Base-by-base conservation (phyloP, 2,329 filamentous ascomycete genomes). In the Teratosphaeriaceae sp. region DNA sequence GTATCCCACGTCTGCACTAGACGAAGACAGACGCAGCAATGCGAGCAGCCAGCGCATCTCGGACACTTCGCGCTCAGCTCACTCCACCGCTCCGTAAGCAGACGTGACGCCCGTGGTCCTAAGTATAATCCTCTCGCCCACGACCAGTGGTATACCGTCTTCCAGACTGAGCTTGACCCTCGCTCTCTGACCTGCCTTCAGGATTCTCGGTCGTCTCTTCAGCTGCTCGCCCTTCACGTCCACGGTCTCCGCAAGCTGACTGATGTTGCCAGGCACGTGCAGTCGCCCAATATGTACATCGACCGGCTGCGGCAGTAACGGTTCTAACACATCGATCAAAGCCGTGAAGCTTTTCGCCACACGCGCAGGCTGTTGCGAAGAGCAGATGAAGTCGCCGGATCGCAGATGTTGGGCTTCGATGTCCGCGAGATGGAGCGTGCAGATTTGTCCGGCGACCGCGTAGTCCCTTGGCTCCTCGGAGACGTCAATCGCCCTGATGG, bases 371-470 rank as follows among this genome's bases (percentile, higher is more conserved):
- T 74, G 72, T 15, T 39, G 35, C 0, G 49, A 27, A 37, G 78
- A 74, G 66, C 88, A 95, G n/a, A 95, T 67, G 15, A 97, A 84
- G 58, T 97, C 89, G 16, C 92, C 92, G 6, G 85, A 55, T 22
- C 65, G 65, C 8, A 98, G 75, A 56, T 96, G 84, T 13, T 85
- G 77, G 9, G 54, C 45, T 55, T 97, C 90, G 58, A 96, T 88
- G 52, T 90, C 84, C 7, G 80, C 75, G 38, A 98, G 74, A 52
- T 94, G 84, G n/a, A 98, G 69, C 0, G 82, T 83, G 13, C 86
- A 79, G 46, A 92, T 94, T 59, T 97, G 88, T 1, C 90, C 90
- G 1, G 90, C 89, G 12, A 96, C 88, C 0, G 86, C 88, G 88
- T 88, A 98, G 46, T 95, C 88, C 11, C 75, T 78, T 1, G 77